Percentiles rank a stretch among this genome's conserved stretches.
Evolutionary conservation across 345 rosid genomes (phyloP).

Genomic region (Geranium brycei): DNA sequence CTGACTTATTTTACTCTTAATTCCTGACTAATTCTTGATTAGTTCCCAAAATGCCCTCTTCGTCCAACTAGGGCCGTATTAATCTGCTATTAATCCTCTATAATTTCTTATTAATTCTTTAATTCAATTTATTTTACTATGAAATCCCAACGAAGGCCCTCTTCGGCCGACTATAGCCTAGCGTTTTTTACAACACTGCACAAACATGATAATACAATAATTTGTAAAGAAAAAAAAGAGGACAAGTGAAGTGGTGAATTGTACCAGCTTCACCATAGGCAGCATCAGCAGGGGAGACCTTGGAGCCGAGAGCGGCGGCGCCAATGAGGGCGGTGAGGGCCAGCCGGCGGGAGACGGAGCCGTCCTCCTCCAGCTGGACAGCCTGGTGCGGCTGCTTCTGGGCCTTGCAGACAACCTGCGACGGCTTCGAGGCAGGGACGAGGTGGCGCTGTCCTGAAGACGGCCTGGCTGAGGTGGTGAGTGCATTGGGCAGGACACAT

Average conservation of each 20-base stretch:
- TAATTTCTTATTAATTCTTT: too few species aligned
- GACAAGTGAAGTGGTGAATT: not conserved
- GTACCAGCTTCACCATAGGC: constrained; percentile 85
- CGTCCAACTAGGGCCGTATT: too few species aligned
- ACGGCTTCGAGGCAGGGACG: not conserved
- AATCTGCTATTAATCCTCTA: too few species aligned
- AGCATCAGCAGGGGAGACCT: constrained; percentile 69
- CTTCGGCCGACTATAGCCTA: too few species aligned
- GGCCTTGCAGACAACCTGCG: not conserved
- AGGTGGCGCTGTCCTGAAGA: not conserved
- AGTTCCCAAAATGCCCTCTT: too few species aligned
- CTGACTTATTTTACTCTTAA: too few species aligned
- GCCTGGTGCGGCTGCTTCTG: too few species aligned
- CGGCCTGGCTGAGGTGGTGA: not conserved
- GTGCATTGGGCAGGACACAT: not conserved
- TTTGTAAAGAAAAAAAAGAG: not conserved
- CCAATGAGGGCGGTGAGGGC: constrained; percentile 58
- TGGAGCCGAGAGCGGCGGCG: constrained; percentile 55
- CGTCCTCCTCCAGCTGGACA: not conserved
- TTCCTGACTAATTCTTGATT: too few species aligned
- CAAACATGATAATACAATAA: too few species aligned
- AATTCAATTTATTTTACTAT: too few species aligned
- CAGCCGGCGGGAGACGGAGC: constrained; percentile 7
- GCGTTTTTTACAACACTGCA: too few species aligned
- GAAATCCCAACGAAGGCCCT: too few species aligned